phyloP scores from a whole-genome alignment of 2,329 filamentous ascomycete species.

The Colletotrichum tanaceti region DNA sequence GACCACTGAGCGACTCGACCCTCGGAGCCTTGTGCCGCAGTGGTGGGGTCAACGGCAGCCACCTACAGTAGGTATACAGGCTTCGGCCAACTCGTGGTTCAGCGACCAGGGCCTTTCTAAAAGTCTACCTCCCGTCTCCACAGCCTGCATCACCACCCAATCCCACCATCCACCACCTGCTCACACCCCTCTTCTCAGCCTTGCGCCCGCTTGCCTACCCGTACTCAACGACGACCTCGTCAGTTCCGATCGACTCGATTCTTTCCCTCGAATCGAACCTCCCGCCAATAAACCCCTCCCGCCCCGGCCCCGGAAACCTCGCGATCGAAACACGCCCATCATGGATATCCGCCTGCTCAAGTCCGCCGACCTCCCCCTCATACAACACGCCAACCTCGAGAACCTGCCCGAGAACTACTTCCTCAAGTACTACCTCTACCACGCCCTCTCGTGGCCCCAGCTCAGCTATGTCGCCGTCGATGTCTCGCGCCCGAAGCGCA shows the following conservation, averaged over 20 bases:
- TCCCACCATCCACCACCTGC: slow-evolving; percentile 21
- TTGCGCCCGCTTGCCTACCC: slow-evolving; percentile 21
- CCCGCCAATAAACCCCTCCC: background rate
- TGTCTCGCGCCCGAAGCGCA: slow-evolving; percentile 80
- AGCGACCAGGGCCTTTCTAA: slow-evolving; percentile 33
- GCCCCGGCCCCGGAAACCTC: background rate
- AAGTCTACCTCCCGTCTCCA: slow-evolving; percentile 35
- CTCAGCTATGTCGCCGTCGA: slow-evolving; percentile 97
- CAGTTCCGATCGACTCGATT: background rate
- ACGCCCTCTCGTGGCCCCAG: slow-evolving; percentile 97
- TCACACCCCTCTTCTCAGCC: slow-evolving; percentile 23
- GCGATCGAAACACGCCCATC: slow-evolving; percentile 45
- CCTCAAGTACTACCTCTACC: slow-evolving; percentile 99
- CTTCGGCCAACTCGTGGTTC: slow-evolving; percentile 14
- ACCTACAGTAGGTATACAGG: no score
- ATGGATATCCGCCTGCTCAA: slow-evolving; percentile 95
- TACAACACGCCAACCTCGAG: slow-evolving; percentile 98
- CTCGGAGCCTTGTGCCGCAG: slow-evolving; percentile 34
- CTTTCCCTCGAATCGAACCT: background rate
- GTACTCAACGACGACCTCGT: slow-evolving; percentile 4
- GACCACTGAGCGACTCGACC: slow-evolving; percentile 26
- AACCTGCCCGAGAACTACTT: slow-evolving; percentile 99
- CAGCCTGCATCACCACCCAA: slow-evolving; percentile 7
- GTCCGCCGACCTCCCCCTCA: slow-evolving; percentile 85
- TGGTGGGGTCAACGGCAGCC: slow-evolving; percentile 27